Conservation (phyloP, 106 monocot genomes). For the Phalaenopsis equestris region DNA sequence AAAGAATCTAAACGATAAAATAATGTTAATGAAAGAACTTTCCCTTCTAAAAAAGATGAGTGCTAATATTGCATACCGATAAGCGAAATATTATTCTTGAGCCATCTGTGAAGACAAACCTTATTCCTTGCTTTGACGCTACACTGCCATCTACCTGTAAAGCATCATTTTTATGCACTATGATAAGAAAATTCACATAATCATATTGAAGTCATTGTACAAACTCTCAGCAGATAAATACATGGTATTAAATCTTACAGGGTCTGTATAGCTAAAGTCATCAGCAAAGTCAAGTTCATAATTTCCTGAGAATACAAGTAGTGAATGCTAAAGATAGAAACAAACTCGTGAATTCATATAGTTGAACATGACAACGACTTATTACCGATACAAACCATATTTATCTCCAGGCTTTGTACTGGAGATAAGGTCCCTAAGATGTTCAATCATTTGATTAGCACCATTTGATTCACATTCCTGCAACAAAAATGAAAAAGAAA, state of each 20-base stretch:
- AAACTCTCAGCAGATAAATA: background rate
- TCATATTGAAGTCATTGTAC: background rate
- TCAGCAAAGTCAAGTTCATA: constrained; percentile 88
- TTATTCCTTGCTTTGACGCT: constrained; percentile 83
- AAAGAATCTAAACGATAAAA: background rate
- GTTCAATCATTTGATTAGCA: constrained; percentile 75
- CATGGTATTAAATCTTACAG: constrained; percentile 30
- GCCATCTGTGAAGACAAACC: constrained; percentile 90
- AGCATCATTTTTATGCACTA: background rate
- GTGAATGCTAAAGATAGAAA: background rate
- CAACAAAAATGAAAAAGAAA: background rate
- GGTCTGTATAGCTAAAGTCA: constrained; percentile 88
- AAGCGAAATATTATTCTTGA: constrained; percentile 90
- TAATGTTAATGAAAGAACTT: background rate
- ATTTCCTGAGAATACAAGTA: constrained; percentile 40
- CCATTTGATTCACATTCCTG: constrained; percentile 90
- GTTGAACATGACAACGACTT: background rate
- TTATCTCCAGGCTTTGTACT: constrained; percentile 50
- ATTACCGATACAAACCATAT: constrained; percentile 38
- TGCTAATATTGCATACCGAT: constrained; percentile 36
- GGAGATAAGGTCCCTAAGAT: constrained; percentile 66
- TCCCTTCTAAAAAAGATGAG: background rate
- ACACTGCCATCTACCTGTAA: constrained; percentile 84
- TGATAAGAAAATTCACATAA: background rate
- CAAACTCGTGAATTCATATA: background rate